Evolutionary conservation across 345 rosid genomes (phyloP), one percentile per base, ranked within the genome.

Genomic region (Gossypium thurberi): DNA sequence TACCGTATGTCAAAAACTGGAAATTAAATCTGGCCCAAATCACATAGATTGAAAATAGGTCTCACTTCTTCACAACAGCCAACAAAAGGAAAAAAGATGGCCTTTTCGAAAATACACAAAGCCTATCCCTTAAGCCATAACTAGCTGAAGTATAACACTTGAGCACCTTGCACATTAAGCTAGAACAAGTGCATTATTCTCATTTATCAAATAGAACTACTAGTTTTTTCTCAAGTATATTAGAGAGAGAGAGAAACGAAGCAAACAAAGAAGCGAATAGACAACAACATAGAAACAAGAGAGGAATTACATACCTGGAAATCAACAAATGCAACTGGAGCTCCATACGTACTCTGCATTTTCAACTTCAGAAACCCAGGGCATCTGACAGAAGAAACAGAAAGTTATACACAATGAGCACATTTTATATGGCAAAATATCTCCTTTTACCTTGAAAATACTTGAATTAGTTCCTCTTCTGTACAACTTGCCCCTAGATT

Each of bases 321-420:
- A 82, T 94, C 97, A 69, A 91, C 91, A 83, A 94, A 90, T 78
- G 97, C 97, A 80, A 94, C 93, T 18, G 91, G 90, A 71, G 90
- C 74, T 63, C 97, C 93, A 52, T 90, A 88, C 6, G 91, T 91
- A 76, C 89, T 82, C 82, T 92, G 94, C 84, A 90, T 89, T 77
- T 91, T 94, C 78, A 91, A 72, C 77, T 90, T 91, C 86, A 90
- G 80, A 84, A 90, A 94, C 55, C 97, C 98, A 69, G 87, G 87
- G 74, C 88, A 89, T 78, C 98, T 92, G 76, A 56, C 50, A 72
- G 46, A 76, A 60, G 74, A 66, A 55, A 40, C 14, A 64, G 50
- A 72, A 40, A 25, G 72, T 56, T 48, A 65, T 58, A 59, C 21
- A 74, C 11, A 21, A 6, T 4, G 51, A 46, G n/a, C 37, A 70